phyloP scores from a whole-genome alignment of 345 rosid species.

The Atalantia buxifolia region DNA sequence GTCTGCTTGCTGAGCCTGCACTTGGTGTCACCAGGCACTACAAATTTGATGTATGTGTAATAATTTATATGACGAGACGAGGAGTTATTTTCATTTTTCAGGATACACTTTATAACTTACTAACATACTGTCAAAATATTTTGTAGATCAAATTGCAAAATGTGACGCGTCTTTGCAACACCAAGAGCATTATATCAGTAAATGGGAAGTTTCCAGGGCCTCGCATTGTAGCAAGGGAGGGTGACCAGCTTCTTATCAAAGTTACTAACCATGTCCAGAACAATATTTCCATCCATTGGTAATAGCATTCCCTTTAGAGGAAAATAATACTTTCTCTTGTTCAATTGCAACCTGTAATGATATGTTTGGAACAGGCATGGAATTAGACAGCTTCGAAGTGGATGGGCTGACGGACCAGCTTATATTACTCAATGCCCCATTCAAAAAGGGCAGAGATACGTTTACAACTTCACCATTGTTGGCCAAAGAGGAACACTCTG shows the following conservation, averaged over 20 bases:
- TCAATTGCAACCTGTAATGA: not conserved
- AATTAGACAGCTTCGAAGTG: not conserved
- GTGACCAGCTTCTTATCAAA: not conserved
- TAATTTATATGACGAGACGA: not conserved
- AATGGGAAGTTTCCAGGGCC: not conserved
- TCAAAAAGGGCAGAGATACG: not conserved
- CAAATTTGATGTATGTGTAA: not conserved
- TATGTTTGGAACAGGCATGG: not conserved
- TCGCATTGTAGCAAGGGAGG: not conserved
- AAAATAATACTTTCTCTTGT: not conserved
- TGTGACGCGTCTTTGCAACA: not conserved
- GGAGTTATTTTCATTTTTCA: not conserved
- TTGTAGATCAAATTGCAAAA: not conserved
- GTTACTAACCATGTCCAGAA: not conserved
- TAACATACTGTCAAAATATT: too few species aligned
- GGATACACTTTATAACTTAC: not conserved
- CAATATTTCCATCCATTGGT: not conserved
- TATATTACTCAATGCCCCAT: not conserved
- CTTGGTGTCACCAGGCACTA: not conserved
- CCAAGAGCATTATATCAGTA: not conserved
- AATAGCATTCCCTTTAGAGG: not conserved
- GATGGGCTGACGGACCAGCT: not conserved
- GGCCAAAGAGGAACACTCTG: not conserved
- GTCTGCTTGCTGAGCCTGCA: not conserved
- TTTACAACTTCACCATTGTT: not conserved